Conservation (phyloP, 352 stramenopile species). For the Thalassiosira livingstoniorum region DNA sequence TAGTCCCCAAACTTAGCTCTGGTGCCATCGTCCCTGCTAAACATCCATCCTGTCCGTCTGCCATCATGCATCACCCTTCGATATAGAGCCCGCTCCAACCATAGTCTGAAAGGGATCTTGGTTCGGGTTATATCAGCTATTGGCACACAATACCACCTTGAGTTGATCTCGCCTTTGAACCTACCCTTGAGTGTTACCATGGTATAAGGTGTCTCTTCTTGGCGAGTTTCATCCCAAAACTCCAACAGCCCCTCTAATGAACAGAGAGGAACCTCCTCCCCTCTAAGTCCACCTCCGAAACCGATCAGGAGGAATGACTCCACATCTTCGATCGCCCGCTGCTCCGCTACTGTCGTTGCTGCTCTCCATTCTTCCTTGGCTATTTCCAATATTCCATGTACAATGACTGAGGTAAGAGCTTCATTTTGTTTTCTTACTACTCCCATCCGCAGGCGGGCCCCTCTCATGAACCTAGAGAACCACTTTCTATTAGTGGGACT, state of each 20-base stretch:
- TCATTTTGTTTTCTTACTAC: constrained; percentile 36
- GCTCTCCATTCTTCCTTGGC: constrained; percentile 12
- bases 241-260: constrained; percentile 19
- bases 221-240: constrained; percentile 31
- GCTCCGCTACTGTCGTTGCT: background rate
- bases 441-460: constrained; percentile 33
- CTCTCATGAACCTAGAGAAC: constrained; percentile 36
- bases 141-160: constrained; percentile 37
- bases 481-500: background rate
- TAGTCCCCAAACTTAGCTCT: constrained; percentile 26
- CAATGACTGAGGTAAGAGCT: constrained; percentile 8
- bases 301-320: constrained; percentile 20
- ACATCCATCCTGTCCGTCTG: constrained; percentile 9
- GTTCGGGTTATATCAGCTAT: constrained; percentile 6
- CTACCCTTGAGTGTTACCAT: constrained; percentile 30
- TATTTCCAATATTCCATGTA: constrained; percentile 1
- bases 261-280: constrained; percentile 35
- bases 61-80: constrained; percentile 3
- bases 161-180: constrained; percentile 37
- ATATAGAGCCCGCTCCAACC: constrained; percentile 14
- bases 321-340: constrained; percentile 12
- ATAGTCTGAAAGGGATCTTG: constrained; percentile 14
- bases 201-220: constrained; percentile 5
- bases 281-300: constrained; percentile 20
- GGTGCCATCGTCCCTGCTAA: background rate